Base-by-base conservation (phyloP, 108 stramenopile genomes). In the Nannochloropsis gaditana region DNA sequence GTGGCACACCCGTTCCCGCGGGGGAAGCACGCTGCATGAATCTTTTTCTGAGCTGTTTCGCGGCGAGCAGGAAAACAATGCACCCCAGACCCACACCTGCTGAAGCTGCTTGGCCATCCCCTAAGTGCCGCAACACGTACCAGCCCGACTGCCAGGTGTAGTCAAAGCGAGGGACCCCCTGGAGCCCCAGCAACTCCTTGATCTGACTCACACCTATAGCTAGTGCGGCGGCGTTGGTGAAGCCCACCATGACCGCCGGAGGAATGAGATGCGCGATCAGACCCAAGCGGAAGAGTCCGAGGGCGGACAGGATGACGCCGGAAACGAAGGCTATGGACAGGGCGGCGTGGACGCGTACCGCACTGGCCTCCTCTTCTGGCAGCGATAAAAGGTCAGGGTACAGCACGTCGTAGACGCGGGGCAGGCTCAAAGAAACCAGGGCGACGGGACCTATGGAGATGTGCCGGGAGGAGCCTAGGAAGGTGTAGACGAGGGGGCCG, bases 371-470 rank as follows among this genome's bases (percentile, higher is more conserved):
- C 15, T 73, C 59, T 15, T 73, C 59, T n/a, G 59, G 59, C 19
- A 73, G 59, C 19, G 59, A 73, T 15, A 73, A 2, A n/a, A 73
- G 59, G 59, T 15, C 15, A 2, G 59, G 59, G 59, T 73, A 73
- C 19, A 73, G 59, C 2, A 73, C 19, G 59, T 15, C 15, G 59
- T 73, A 73, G 59, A 73, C 59, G 59, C 59, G 59, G 59, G 59
- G 59, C n/a, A 73, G 59, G n/a, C 19, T n/a, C 19, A 82, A 21
- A 21, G 82, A 82, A 21, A 45, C 45, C 5, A 82, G 82, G 43
- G 82, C 82, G 9, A 82, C 45, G 19, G 82, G 44, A 15, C 82
- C 82, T 15, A 82, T 45, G 4, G 82, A 82, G 43, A 82, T 15
- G 19, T 82, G 82, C 0, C 82, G 82, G 82, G 44, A 45, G 5